phyloP scores from a whole-genome alignment of 129 eudicot genomes.

The Apium graveolens region DNA sequence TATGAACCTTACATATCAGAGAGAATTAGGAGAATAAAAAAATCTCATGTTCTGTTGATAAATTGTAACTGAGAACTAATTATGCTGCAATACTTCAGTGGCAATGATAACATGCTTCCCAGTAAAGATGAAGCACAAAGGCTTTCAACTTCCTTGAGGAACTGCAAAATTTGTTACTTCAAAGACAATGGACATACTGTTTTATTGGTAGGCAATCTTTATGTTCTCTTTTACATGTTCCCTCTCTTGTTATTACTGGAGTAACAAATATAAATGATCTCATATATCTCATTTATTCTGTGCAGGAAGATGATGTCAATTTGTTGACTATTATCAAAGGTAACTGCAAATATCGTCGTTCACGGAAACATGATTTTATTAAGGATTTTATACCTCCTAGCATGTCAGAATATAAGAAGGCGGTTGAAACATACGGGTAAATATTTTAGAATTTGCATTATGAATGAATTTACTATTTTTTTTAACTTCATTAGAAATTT shows the following conservation, averaged over 20 bases:
- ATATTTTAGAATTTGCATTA: conserved; percentile 14
- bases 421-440: conserved; percentile 39
- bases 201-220: conserved; percentile 42
- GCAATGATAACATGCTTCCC: conserved; percentile 94
- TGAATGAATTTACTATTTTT: not conserved
- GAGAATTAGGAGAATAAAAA: not conserved
- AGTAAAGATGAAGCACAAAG: conserved; percentile 79
- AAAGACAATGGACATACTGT: conserved; percentile 95
- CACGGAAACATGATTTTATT: conserved; percentile 56
- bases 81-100: conserved; percentile 42
- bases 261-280: not conserved
- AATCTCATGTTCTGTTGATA: not conserved
- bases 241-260: not conserved
- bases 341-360: conserved; percentile 46
- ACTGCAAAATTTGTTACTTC: conserved; percentile 61
- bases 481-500: too few species aligned
- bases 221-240: not conserved
- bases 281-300: not conserved
- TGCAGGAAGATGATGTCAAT: conserved; percentile 91
- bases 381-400: conserved; percentile 81
- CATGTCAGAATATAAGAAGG: conserved; percentile 53
- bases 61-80: not conserved
- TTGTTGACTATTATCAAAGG: conserved; percentile 63
- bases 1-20: not conserved
- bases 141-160: conserved; percentile 44